A percentile compares a stretch with the other conserved stretches of the same genome.
These are phyloP conservation scores for Hagleromyces aurorensis DNA, from an alignment of 805 yeast species.

Conservation along the genomic window DNA sequence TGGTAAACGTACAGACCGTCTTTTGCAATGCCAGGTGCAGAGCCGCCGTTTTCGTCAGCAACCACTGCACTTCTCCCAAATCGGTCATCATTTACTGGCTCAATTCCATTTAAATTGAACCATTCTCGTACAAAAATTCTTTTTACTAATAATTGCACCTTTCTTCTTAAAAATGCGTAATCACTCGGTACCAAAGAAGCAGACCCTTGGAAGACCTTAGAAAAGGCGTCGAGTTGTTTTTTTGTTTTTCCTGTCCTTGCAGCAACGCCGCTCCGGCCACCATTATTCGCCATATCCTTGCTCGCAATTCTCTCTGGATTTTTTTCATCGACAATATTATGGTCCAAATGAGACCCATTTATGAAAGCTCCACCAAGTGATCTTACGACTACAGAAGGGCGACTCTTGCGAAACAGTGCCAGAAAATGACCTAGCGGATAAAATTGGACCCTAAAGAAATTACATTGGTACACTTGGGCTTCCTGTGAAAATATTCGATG, in stretches of 20 bases:
- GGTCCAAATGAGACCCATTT: conserved; percentile 14
- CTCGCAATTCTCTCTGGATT: conserved; percentile 2
- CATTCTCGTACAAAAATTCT: conserved; percentile 19
- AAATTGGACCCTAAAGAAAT: conserved; percentile 19
- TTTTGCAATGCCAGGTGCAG: conserved; percentile 20
- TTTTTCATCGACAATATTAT: conserved; percentile 1
- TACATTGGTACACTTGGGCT: conserved; percentile 17
- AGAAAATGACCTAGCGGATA: conserved; percentile 27
- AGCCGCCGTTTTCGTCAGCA: conserved; percentile 8
- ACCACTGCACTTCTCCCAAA: too few species aligned
- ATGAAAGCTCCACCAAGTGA: conserved; percentile 11
- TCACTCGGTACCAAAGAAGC: conserved; percentile 18
- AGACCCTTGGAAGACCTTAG: conserved; percentile 7
- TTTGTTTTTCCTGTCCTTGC: too few species aligned
- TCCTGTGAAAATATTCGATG: conserved; percentile 9
- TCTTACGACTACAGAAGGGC: conserved; percentile 23
- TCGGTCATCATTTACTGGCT: conserved; percentile 15
- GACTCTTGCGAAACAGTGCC: conserved; percentile 23
- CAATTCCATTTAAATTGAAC: conserved; percentile 16
- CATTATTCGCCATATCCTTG: conserved; percentile 6
- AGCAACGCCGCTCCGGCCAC: too few species aligned
- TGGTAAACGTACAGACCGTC: conserved; percentile 28
- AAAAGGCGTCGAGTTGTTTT: too few species aligned
- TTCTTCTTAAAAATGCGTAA: conserved; percentile 22
- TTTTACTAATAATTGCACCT: conserved; percentile 10